Conservation (phyloP, 1,284 basidiomycete genomes). For the Leccinum ambiguum region DNA sequence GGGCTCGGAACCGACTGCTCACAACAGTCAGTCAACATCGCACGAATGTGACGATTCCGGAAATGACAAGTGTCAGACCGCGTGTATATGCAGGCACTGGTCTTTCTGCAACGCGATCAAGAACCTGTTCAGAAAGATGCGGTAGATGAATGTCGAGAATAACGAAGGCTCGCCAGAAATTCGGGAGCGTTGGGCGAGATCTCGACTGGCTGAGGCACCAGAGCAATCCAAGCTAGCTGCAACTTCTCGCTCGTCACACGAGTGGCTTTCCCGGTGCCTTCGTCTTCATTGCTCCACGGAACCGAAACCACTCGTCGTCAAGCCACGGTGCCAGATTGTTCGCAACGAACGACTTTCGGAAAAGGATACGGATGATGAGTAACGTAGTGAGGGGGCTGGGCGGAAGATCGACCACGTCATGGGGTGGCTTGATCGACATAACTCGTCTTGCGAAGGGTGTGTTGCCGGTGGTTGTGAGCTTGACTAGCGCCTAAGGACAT, state of each 20-base stretch:
- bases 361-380: constrained; percentile 73
- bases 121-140: constrained; percentile 39
- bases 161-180: constrained; percentile 52
- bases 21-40: constrained; percentile 12
- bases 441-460: constrained; percentile 67
- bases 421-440: constrained; percentile 54
- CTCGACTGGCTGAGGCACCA: constrained; percentile 40
- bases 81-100: constrained; percentile 39
- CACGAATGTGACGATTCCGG: neutral
- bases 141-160: constrained; percentile 45
- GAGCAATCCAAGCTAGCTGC: constrained; percentile 4
- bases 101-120: constrained; percentile 38
- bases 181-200: constrained; percentile 38
- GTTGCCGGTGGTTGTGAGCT: constrained; percentile 49
- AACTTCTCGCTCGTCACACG: neutral
- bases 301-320: constrained; percentile 80
- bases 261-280: constrained; percentile 39
- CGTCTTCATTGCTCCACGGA: constrained; percentile 71
- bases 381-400: constrained; percentile 72
- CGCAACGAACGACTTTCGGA: constrained; percentile 70
- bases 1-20: constrained; percentile 54
- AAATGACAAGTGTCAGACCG: constrained; percentile 35
- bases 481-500: constrained; percentile 74
- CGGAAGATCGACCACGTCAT: constrained; percentile 62
- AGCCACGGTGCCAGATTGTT: constrained; percentile 67